Evolutionary conservation across 2,329 filamentous ascomycete genomes (phyloP).

Genomic region (Penicillium sp.): DNA sequence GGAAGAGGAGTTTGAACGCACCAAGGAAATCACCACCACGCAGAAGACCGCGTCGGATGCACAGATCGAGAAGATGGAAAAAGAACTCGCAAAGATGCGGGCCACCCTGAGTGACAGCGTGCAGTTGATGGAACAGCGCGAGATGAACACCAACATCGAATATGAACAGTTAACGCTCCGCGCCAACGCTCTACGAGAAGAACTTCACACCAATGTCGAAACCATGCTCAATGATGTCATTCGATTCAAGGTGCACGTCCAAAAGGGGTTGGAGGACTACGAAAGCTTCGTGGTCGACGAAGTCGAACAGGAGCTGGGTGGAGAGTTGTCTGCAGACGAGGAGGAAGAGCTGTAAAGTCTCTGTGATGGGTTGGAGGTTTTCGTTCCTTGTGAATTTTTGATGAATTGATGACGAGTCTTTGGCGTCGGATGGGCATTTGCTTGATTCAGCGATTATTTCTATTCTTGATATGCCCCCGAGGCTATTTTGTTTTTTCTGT

Average conservation of each 20-base stretch:
- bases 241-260: conserved; percentile 96
- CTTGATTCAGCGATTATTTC: conserved; percentile 4
- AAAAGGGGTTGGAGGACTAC: conserved; percentile 87
- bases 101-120: conserved; percentile 76
- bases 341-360: conserved; percentile 20
- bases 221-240: conserved; percentile 95
- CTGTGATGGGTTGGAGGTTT: neutral
- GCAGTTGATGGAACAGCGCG: conserved; percentile 84
- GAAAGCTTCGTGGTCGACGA: conserved; percentile 90
- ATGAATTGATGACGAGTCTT: conserved; percentile 14
- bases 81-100: conserved; percentile 91
- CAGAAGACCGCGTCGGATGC: conserved; percentile 85
- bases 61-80: conserved; percentile 98
- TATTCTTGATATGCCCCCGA: conserved; percentile 10
- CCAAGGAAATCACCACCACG: conserved; percentile 77
- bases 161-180: conserved; percentile 88
- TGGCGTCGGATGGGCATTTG: neutral
- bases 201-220: conserved; percentile 95
- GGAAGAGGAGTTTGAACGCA: conserved; percentile 89
- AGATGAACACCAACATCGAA: conserved; percentile 95
- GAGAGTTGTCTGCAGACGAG: conserved; percentile 47
- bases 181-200: conserved; percentile 80
- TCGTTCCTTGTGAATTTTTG: neutral
- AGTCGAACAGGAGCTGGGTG: conserved; percentile 76
- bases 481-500: neutral